These are phyloP conservation scores for Aegilops tauschii DNA, from an alignment of 176 grass and related monocot species.

Conservation along the genomic window DNA sequence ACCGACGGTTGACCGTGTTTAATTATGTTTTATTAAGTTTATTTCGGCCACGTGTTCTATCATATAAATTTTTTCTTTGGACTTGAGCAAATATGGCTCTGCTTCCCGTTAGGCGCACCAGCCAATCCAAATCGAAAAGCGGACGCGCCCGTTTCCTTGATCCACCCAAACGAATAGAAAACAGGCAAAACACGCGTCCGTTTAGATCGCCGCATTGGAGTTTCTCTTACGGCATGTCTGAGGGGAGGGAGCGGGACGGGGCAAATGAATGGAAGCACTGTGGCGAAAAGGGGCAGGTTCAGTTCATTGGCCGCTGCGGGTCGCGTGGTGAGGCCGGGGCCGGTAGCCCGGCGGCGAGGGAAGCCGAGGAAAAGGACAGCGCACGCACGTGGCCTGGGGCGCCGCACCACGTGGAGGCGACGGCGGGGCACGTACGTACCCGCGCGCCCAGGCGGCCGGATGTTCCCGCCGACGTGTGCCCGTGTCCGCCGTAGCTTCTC, in stretches of 20 bases:
- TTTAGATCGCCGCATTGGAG: too few relatives aligned
- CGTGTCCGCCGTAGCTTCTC: background rate
- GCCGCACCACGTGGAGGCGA: conserved; percentile 22
- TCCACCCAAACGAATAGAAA: fast-evolving
- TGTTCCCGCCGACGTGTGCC: background rate
- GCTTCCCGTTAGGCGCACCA: too few relatives aligned
- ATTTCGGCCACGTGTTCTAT: too few relatives aligned
- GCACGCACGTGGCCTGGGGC: conserved; percentile 11
- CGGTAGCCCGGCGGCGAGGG: background rate
- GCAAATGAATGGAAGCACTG: background rate
- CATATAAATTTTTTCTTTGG: too few relatives aligned
- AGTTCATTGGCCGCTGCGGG: background rate
- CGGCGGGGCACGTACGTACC: conserved; percentile 12
- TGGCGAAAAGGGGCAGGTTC: background rate
- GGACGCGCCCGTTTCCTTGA: fast-evolving
- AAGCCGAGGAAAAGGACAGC: conserved; percentile 34
- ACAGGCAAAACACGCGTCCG: too few relatives aligned
- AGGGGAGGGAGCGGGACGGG: too few relatives aligned
- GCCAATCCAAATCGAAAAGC: too few relatives aligned
- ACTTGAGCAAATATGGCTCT: too few relatives aligned
- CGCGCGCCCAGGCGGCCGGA: background rate
- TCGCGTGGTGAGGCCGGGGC: background rate
- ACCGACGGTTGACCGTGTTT: too few relatives aligned
- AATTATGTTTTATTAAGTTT: too few relatives aligned
- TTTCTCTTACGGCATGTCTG: too few relatives aligned